phyloP scores from a whole-genome alignment of 2,329 filamentous ascomycete genomes.

The Teratosphaeria zuluensis region DNA sequence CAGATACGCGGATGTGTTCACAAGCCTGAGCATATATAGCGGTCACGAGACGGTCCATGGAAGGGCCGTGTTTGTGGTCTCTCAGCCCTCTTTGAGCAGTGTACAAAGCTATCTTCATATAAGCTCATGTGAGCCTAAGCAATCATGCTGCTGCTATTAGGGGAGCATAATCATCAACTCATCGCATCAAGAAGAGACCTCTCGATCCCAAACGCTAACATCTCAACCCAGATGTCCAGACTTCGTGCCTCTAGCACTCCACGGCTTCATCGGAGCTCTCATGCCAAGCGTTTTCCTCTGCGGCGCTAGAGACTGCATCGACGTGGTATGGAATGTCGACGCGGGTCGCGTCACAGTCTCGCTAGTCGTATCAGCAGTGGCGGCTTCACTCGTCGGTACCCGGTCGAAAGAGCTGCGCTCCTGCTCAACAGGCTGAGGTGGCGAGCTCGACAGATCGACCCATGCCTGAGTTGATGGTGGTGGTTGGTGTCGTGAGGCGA shows the following conservation, averaged over 20 bases:
- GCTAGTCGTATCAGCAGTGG: background rate
- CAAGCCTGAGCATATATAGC: too few species aligned
- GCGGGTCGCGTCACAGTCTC: conserved; percentile 11
- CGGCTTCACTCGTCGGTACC: background rate
- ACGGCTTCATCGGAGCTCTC: conserved; percentile 41
- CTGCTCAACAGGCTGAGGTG: conserved; percentile 23
- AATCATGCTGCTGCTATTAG: background rate
- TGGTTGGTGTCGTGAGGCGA: background rate
- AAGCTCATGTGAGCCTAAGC: background rate
- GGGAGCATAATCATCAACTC: background rate
- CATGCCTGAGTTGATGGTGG: conserved; percentile 32
- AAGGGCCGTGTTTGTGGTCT: background rate
- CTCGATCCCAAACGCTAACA: background rate
- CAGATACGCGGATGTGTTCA: too few species aligned
- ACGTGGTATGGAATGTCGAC: conserved; percentile 36
- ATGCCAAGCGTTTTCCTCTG: conserved; percentile 42
- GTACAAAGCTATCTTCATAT: background rate
- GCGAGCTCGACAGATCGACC: conserved; percentile 35
- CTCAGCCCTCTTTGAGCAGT: background rate
- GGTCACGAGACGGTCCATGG: too few species aligned
- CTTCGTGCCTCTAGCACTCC: conserved; percentile 27
- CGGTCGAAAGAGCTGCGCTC: too few species aligned
- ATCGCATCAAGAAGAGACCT: background rate
- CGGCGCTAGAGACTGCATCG: conserved; percentile 24
- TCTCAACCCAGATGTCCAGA: background rate